Evolutionary conservation across 371 early-diverging fungal genomes (phyloP).

Genomic region (Mortierella sp.): DNA sequence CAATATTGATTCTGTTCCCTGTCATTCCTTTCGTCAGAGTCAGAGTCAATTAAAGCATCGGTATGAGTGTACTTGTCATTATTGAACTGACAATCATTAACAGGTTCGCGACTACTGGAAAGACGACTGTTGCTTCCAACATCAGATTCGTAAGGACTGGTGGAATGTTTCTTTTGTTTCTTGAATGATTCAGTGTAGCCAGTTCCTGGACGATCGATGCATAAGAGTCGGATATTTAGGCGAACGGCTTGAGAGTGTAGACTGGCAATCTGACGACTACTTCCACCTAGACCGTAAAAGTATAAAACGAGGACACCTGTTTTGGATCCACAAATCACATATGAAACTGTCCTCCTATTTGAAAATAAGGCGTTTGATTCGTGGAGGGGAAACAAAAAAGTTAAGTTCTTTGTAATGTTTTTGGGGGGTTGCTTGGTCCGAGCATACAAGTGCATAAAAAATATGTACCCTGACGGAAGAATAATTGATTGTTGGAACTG

Average conservation of each 20-base stretch:
- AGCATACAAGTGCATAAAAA: too few relatives aligned
- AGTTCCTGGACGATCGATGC: constrained; percentile 51
- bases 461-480: constrained; percentile 47
- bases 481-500: constrained; percentile 38
- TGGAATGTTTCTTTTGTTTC: constrained; percentile 6
- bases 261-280: constrained; percentile 44
- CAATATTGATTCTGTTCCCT: background rate
- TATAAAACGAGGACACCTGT: constrained; percentile 37
- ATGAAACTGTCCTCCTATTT: constrained; percentile 40
- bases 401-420: background rate
- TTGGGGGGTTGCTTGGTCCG: too few relatives aligned
- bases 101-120: background rate
- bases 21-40: background rate
- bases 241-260: constrained; percentile 51
- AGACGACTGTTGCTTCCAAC: background rate
- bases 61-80: background rate
- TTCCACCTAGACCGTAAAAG: constrained; percentile 52
- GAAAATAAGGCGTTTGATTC: background rate
- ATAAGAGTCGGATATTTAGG: constrained; percentile 36
- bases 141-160: background rate
- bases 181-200: constrained; percentile 43
- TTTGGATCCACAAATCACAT: constrained; percentile 43
- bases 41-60: background rate
- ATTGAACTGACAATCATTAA: background rate
- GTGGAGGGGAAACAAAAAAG: constrained; percentile 2